A percentile compares a stretch with the other conserved stretches of the same genome.
Conservation (phyloP, 495 filamentous ascomycete genomes). For the Penicillium herquei region DNA sequence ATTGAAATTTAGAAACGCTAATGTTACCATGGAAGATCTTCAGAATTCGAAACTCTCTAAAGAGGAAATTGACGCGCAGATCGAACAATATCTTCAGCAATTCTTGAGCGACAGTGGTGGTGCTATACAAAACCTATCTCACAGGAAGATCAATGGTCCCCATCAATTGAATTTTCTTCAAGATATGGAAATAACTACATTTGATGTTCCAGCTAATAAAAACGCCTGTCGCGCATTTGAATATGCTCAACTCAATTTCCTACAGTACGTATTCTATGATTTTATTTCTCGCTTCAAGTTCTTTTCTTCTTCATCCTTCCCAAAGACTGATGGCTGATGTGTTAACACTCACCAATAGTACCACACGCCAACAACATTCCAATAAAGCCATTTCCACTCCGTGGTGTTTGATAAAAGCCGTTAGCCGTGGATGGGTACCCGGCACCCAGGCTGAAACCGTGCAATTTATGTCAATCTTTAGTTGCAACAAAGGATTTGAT, state of each 20-base stretch:
- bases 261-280: conserved; percentile 1
- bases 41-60: too few relatives aligned
- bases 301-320: neutral
- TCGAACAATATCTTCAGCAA: conserved; percentile 9
- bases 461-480: neutral
- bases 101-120: conserved; percentile 1
- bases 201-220: conserved; percentile 2
- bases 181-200: conserved; percentile 7
- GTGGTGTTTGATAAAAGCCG: neutral
- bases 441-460: neutral
- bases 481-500: neutral
- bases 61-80: too few relatives aligned
- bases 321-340: neutral
- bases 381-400: neutral
- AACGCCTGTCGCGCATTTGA: conserved; percentile 7
- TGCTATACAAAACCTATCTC: conserved; percentile 5
- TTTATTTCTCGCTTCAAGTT: neutral
- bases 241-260: conserved; percentile 9
- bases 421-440: neutral
- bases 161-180: neutral
- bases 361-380: neutral
- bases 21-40: too few relatives aligned
- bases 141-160: neutral
- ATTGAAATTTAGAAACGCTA: too few relatives aligned
- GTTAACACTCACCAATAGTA: neutral